phyloP scores from a whole-genome alignment of 148 eudicot species.

The Fagopyrum esculentum region DNA sequence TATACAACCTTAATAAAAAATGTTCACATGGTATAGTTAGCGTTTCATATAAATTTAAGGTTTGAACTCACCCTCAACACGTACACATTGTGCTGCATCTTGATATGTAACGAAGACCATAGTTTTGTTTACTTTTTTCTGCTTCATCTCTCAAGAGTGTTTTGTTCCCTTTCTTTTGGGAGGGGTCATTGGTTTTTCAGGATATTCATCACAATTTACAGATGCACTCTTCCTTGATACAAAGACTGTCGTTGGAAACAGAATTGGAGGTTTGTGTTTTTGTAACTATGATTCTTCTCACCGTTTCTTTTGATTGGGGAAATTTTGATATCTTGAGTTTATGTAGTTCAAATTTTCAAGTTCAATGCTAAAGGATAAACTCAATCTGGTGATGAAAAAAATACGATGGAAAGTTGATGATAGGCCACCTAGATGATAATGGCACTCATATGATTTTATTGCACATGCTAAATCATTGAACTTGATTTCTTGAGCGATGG shows the following conservation, averaged over 20 bases:
- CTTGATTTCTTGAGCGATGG: neutral
- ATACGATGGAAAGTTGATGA: neutral
- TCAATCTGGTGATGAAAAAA: neutral
- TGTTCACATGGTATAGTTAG: neutral
- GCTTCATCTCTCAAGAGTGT: neutral
- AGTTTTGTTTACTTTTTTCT: neutral
- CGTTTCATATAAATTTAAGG: neutral
- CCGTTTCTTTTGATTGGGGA: conserved; percentile 2
- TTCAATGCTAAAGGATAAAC: neutral
- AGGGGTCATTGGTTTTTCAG: conserved; percentile 25
- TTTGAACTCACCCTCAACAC: neutral
- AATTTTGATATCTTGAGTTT: neutral
- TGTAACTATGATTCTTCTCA: neutral
- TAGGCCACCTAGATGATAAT: neutral
- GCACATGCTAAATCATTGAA: neutral
- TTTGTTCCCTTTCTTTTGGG: neutral
- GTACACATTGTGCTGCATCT: neutral
- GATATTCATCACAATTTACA: conserved; percentile 44
- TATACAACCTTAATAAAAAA: neutral
- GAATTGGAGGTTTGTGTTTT: conserved; percentile 66
- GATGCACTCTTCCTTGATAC: conserved; percentile 86
- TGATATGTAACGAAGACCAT: neutral
- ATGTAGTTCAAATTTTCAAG: neutral
- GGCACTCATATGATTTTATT: neutral
- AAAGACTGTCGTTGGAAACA: conserved; percentile 68